Evolutionary conservation across 106 monocot genomes (phyloP).

Genomic region (Amphibolis antarctica): DNA sequence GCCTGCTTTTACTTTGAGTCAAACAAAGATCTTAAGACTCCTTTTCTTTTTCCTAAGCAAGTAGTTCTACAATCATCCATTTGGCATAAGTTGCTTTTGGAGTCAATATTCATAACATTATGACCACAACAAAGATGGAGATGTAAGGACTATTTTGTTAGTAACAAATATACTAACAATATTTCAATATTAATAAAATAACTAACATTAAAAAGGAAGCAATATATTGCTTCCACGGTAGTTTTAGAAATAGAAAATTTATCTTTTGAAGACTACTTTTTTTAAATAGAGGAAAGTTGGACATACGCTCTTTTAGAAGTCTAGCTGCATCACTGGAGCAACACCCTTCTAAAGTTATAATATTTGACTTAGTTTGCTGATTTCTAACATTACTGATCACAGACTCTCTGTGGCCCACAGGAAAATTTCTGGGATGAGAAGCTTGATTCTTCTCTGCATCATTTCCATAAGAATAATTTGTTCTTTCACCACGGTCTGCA

Average conservation of each 20-base stretch:
- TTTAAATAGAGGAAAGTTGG: background rate
- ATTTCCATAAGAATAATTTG: constrained; percentile 37
- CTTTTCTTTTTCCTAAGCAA: too few relatives aligned
- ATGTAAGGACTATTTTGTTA: too few relatives aligned
- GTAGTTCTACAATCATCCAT: too few relatives aligned
- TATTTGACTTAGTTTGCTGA: constrained; percentile 19
- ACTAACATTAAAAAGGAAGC: too few relatives aligned
- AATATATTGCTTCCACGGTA: background rate
- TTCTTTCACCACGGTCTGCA: constrained; percentile 50
- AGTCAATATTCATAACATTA: too few relatives aligned
- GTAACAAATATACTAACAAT: too few relatives aligned
- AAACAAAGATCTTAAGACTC: too few relatives aligned
- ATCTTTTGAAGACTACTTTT: background rate
- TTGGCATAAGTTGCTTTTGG: too few relatives aligned
- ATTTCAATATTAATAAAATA: too few relatives aligned
- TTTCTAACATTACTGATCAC: constrained; percentile 20
- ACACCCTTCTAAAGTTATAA: constrained; percentile 57
- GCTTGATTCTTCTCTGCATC: constrained; percentile 50
- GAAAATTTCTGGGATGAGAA: constrained; percentile 37
- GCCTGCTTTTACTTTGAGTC: too few relatives aligned
- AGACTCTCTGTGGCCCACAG: constrained; percentile 30
- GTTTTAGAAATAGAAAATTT: background rate
- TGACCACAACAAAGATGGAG: too few relatives aligned
- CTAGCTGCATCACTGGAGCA: constrained; percentile 40
- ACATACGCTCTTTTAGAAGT: constrained; percentile 63